phyloP scores from a whole-genome alignment of 495 filamentous ascomycete genomes.

The Thermothielavioides terrestris region DNA sequence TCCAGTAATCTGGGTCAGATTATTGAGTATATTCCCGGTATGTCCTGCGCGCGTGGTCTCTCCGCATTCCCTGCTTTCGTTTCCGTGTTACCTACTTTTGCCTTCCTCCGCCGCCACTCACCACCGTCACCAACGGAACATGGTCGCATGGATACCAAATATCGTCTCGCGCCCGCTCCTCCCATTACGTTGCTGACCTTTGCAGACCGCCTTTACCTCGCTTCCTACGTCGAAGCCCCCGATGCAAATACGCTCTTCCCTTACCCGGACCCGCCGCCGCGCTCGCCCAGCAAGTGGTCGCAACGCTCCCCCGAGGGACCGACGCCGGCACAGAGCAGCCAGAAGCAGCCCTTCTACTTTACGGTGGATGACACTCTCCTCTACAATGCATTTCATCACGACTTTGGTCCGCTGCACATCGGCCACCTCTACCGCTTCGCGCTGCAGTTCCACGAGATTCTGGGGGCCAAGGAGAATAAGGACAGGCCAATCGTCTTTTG shows the following conservation, averaged over 20 bases:
- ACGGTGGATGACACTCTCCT: slow-evolving; percentile 85
- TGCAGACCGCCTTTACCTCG: slow-evolving; percentile 88
- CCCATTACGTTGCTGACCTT: slow-evolving; percentile 28
- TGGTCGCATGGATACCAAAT: slow-evolving; percentile 2
- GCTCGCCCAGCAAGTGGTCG: slow-evolving; percentile 65
- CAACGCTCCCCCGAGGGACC: slow-evolving; percentile 52
- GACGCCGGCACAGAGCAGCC: slow-evolving; percentile 29
- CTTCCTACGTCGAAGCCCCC: slow-evolving; percentile 78
- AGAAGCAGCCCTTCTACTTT: slow-evolving; percentile 75
- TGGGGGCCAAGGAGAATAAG: slow-evolving; percentile 73
- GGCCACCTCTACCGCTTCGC: slow-evolving; percentile 96
- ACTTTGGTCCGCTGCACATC: slow-evolving; percentile 96
- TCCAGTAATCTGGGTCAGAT: slow-evolving; percentile 43
- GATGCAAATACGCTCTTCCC: slow-evolving; percentile 77
- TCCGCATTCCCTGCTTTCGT: too few species aligned
- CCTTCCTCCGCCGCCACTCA: too few species aligned
- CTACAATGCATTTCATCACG: slow-evolving; percentile 97
- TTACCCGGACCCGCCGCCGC: slow-evolving; percentile 52
- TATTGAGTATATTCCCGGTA: slow-evolving; percentile 53
- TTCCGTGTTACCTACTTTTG: too few species aligned
- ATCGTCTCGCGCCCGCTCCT: slow-evolving; percentile 5
- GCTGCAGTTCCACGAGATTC: slow-evolving; percentile 84
- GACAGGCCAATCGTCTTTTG: slow-evolving; percentile 86
- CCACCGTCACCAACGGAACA: background rate
- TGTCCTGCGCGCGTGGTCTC: too few species aligned